Base-by-base conservation (phyloP, 2,329 filamentous ascomycete species). In the Penicillium olsonii region DNA sequence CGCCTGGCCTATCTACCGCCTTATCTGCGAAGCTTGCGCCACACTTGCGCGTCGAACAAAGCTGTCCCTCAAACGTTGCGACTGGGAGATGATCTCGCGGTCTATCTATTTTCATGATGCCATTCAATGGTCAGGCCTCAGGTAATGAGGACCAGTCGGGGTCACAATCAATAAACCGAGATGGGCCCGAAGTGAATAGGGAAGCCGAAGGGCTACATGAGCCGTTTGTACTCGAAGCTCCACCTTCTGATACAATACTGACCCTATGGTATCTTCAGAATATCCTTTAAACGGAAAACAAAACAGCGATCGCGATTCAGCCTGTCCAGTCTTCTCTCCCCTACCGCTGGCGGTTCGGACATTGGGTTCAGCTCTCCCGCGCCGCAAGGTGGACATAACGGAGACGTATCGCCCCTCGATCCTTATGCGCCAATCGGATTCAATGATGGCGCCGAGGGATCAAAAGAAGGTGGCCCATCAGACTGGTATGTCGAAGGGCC, bases 401-500 rank as follows among this genome's bases (percentile, higher is more conserved):
- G 64, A 34, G 61, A 61, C 44, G 57, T 56, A 24, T 63, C 65
- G 26, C 56, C 62, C 5, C 53, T 62, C n/a, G 54, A 62, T 18
- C 41, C 52, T 22, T 52, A 58, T 26, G 56, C 51, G 7, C 53
- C 62, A 14, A 42, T 60, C 26, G 62, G 57, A 29, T 45, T 50
- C 18, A 61, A 62, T 42, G 60, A 59, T 9, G 64, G 62, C 31
- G 24, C 63, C 10, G 63, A 67, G 34, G 48, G 57, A 5, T 57
- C 65, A 31, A 78, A 77, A 59, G 70, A 75, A 37, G 72, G 70
- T 3, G 68, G 58, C 1, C 63, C 70, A 22, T 56, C 74, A 15
- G 92, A 97, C 70, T 97, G 92, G 92, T 88, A 95, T 67, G 81
- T 87, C 40, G 92, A 96, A 70, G 91, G 90, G 1, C 91, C 90